phyloP scores from a whole-genome alignment of 2,329 filamentous ascomycete genomes.

The Cercospora brassicicola region DNA sequence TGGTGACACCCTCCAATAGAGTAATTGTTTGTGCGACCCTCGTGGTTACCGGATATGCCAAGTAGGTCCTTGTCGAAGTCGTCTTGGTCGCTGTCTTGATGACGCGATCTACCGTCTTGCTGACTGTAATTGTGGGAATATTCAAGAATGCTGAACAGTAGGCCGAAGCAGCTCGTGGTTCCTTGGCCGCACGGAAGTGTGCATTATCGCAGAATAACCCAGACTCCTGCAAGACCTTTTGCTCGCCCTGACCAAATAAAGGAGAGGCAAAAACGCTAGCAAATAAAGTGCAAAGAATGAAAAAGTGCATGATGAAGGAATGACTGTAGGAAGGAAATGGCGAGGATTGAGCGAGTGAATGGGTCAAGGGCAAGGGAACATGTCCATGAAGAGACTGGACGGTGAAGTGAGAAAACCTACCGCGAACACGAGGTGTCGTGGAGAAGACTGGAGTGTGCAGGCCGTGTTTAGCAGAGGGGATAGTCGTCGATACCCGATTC shows the following conservation, averaged over 20 bases:
- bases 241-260: not conserved
- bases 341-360: not conserved
- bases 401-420: not conserved
- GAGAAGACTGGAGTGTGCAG: not conserved
- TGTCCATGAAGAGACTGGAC: not conserved
- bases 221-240: not conserved
- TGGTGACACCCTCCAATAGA: not conserved
- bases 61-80: conserved; percentile 9
- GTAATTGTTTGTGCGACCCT: conserved; percentile 5
- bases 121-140: conserved; percentile 1
- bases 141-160: conserved; percentile 11
- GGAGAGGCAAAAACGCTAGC: conserved; percentile 2
- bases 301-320: conserved; percentile 6
- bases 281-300: not conserved
- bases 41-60: conserved; percentile 1
- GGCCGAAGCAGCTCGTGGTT: not conserved
- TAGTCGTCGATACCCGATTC: conserved; percentile 10
- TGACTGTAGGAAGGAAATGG: not conserved
- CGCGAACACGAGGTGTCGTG: not conserved
- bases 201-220: conserved; percentile 1
- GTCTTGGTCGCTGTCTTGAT: conserved; percentile 2
- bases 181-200: not conserved
- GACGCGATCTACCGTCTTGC: not conserved
- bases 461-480: not conserved
- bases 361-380: not conserved